Conservation (phyloP, 495 filamentous ascomycete species). For the Sphaerosporella brunnea region DNA sequence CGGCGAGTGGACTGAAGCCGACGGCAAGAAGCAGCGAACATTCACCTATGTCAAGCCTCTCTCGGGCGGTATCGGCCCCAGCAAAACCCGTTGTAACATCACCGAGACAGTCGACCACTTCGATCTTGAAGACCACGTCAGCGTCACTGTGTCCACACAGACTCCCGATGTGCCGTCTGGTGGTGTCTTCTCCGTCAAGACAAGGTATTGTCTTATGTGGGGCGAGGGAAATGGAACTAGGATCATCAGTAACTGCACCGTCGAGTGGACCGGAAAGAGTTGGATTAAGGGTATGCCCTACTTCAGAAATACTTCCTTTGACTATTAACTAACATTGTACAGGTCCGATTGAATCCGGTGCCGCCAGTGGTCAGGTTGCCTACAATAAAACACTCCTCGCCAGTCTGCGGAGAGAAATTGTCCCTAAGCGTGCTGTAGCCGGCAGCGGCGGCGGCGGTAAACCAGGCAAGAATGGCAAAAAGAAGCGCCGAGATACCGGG, state of each 20-base stretch:
- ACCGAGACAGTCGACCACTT: slow-evolving; percentile 63
- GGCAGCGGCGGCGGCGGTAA: slow-evolving; percentile 25
- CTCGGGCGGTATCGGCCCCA: slow-evolving; percentile 67
- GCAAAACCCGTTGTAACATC: slow-evolving; percentile 85
- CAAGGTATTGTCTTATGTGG: slow-evolving; percentile 88
- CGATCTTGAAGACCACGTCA: slow-evolving; percentile 74
- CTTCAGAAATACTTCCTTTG: background rate
- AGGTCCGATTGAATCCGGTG: slow-evolving; percentile 10
- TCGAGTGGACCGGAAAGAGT: slow-evolving; percentile 95
- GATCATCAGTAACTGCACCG: slow-evolving; percentile 64
- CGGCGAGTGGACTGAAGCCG: slow-evolving; percentile 39
- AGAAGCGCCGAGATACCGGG: slow-evolving; percentile 38
- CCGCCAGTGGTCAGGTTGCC: slow-evolving; percentile 36
- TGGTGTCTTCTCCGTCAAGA: slow-evolving; percentile 78
- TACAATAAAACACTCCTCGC: slow-evolving; percentile 64
- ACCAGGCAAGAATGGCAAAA: slow-evolving; percentile 35
- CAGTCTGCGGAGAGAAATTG: slow-evolving; percentile 52
- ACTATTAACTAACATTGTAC: slow-evolving; percentile 7
- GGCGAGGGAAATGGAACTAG: slow-evolving; percentile 66
- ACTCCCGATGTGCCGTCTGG: slow-evolving; percentile 93
- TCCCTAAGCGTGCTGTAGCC: slow-evolving; percentile 30
- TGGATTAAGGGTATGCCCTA: slow-evolving; percentile 72
- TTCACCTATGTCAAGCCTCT: slow-evolving; percentile 90
- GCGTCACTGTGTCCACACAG: slow-evolving; percentile 61
- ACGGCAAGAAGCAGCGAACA: slow-evolving; percentile 52